Conservation (phyloP, 768 basidiomycete genomes). For the Termitomyces sp. region DNA sequence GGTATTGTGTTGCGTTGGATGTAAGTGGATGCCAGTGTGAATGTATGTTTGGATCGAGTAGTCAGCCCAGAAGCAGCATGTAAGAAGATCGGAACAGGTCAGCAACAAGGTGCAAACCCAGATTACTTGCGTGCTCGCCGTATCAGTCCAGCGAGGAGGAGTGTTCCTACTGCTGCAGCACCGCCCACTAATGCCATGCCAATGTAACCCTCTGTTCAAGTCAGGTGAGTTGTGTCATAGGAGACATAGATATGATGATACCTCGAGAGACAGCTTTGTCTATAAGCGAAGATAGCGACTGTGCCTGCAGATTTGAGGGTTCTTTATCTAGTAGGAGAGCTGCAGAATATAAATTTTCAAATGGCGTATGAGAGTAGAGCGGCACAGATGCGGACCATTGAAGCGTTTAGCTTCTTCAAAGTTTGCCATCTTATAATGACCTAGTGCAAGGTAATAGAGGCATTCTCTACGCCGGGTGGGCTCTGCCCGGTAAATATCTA, state of each 20-base stretch:
- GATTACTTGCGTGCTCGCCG: conserved; percentile 73
- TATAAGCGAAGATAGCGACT: conserved; percentile 81
- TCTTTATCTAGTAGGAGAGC: conserved; percentile 88
- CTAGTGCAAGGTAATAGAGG: conserved; percentile 93
- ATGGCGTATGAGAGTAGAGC: not conserved
- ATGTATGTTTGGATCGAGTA: not conserved
- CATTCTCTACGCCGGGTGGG: conserved; percentile 89
- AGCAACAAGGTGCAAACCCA: conserved; percentile 3
- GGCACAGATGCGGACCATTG: conserved; percentile 67
- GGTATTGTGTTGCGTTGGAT: not conserved
- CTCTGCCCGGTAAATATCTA: conserved; percentile 91
- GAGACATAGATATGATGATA: conserved; percentile 27
- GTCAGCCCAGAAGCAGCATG: not conserved
- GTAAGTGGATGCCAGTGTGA: not conserved
- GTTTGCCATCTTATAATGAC: conserved; percentile 95
- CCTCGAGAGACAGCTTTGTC: conserved; percentile 83
- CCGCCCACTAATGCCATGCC: conserved; percentile 96
- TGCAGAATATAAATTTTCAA: conserved; percentile 26
- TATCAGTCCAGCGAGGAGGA: conserved; percentile 73
- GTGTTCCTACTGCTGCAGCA: conserved; percentile 78
- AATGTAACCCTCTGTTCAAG: conserved; percentile 84
- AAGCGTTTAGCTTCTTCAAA: conserved; percentile 91
- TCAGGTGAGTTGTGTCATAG: conserved; percentile 5
- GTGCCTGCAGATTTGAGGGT: conserved; percentile 90
- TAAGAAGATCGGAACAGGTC: conserved; percentile 1